Base-by-base conservation (phyloP, 345 rosid genomes). In the Eucalyptus curtisii region DNA sequence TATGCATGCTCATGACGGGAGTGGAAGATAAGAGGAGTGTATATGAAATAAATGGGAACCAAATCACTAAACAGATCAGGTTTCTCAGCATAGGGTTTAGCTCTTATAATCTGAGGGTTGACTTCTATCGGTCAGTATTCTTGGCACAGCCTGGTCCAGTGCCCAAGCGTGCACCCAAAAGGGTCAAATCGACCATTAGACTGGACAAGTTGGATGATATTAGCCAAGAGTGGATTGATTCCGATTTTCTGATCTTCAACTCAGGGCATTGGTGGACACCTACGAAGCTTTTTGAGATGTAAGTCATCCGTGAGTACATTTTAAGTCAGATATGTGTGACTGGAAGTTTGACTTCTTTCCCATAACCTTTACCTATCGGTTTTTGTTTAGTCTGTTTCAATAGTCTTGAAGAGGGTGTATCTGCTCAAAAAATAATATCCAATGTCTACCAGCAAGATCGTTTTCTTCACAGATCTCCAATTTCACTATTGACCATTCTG, bases 181-280 rank as follows among this genome's bases (percentile, higher is more conserved):
- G 96, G 92, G 95, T 96, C 86, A 96, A 95, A 90, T 90, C 94
- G 6, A 89, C 94, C 1, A 88, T 96, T 64, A 92, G 49, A 87
- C 92, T 95, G 79, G 97, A 94, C 79, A 91, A 91, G 89, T 25
- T 95, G 92, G 98, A 96, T 90, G 93, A 91, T 85, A 93, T 93
- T 88, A 94, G 94, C 94, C 91, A 92, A 30, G 95, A 96, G 91
- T 96, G 98, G 97, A 91, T 94, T 87, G 94, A 96, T 90, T 90
- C 97, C 19, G 98, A 96, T 87, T 90, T 92, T 90, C 88, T 96
- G 88, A 89, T 96, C 52, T 94, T 96, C 86, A 96, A 96, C 91
- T 92, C 98, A 27, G 97, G 96, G 84, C 98, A 96, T 49, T 96
- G 97, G 98, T 96, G 98, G 97, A 94, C 94, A 8, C 93, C 92